Evolutionary conservation across 176 grass and related monocot species (phyloP).

Genomic region (Oryza meyeriana): DNA sequence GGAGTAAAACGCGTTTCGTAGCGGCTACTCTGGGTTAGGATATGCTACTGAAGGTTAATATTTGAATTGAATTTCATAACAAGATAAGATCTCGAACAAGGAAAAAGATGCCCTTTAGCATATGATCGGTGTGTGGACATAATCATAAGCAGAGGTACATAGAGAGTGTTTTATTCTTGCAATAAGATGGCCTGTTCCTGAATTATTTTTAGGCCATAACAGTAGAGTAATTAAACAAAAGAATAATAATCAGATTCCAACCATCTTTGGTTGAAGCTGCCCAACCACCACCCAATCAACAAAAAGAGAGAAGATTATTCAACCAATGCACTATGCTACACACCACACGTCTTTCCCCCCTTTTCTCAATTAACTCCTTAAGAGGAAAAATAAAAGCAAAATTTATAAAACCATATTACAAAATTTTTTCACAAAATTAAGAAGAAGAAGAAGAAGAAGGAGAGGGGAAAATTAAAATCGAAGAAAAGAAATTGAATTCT

Average conservation of each 20-base stretch:
- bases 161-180: not conserved
- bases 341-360: not conserved
- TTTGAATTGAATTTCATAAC: not conserved
- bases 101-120: not conserved
- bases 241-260: slow-evolving; percentile 29
- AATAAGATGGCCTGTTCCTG: not conserved
- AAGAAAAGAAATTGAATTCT: not conserved
- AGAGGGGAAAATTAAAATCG: not conserved
- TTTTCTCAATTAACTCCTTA: not conserved
- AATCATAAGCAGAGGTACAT: not conserved
- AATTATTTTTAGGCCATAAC: not conserved
- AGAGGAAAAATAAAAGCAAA: not conserved
- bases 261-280: slow-evolving; percentile 33
- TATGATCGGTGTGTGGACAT: not conserved
- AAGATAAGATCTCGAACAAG: not conserved
- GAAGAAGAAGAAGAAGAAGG: not conserved
- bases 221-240: not conserved
- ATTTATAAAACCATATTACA: slow-evolving; percentile 8
- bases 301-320: slow-evolving; percentile 5
- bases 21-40: not conserved
- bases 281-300: slow-evolving; percentile 29
- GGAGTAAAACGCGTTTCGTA: not conserved
- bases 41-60: too few species aligned
- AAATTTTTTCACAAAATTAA: not conserved
- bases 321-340: slow-evolving; percentile 23